Conservation (phyloP, 1,139 yeast genomes). For the Scheffersomyces quercinus region DNA sequence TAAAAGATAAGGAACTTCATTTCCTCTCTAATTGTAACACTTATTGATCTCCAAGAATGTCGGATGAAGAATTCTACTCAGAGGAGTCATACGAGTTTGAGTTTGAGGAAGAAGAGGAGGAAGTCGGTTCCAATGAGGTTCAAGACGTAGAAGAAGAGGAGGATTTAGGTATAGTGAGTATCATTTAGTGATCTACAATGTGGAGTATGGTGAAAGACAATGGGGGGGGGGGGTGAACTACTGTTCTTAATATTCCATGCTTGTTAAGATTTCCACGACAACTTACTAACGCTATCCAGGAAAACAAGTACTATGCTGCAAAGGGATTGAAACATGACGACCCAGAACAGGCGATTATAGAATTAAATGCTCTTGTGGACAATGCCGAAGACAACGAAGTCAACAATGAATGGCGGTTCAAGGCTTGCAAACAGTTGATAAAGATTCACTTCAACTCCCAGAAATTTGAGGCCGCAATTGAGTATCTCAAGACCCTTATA, state of each 20-base stretch:
- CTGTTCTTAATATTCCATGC: background rate
- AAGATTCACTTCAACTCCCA: constrained; percentile 48
- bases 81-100: constrained; percentile 70
- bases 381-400: constrained; percentile 11
- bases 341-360: constrained; percentile 16
- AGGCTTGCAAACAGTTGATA: constrained; percentile 64
- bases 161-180: constrained; percentile 16
- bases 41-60: constrained; percentile 31
- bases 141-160: constrained; percentile 19
- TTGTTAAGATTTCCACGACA: background rate
- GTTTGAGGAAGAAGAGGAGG: constrained; percentile 2
- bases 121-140: constrained; percentile 5
- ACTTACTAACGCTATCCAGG: constrained; percentile 33
- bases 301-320: constrained; percentile 61
- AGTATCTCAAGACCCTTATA: constrained; percentile 24
- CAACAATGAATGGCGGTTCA: constrained; percentile 49
- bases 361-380: constrained; percentile 12
- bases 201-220: no score
- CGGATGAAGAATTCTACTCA: constrained; percentile 57
- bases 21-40: no score
- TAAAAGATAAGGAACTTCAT: no score
- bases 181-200: background rate
- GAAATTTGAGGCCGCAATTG: constrained; percentile 35
- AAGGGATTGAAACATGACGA: constrained; percentile 67
- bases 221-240: no score